A percentile compares a stretch with the other conserved stretches of the same genome.
phyloP scores from a whole-genome alignment of 2,329 filamentous ascomycete species.

The Ustilaginoidea virens region DNA sequence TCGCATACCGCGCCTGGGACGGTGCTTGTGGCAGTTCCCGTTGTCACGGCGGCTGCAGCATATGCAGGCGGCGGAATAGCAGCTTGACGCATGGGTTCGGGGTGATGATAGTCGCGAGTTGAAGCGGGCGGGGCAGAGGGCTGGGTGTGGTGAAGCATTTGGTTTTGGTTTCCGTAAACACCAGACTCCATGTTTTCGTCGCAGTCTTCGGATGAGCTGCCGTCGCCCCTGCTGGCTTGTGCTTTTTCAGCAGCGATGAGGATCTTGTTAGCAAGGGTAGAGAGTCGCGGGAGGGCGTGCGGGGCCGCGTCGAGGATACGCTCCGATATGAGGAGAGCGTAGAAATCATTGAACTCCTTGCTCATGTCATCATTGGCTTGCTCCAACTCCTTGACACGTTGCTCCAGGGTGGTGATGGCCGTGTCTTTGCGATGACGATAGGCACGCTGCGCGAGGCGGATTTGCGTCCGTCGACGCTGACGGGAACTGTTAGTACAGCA shows the following conservation, averaged over 20 bases:
- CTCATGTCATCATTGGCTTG: slow-evolving; percentile 59
- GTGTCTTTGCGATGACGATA: slow-evolving; percentile 77
- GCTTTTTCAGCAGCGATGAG: slow-evolving; percentile 33
- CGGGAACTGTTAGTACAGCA: neutral
- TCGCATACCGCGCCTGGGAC: neutral
- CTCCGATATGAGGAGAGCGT: slow-evolving; percentile 42
- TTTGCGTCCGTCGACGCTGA: slow-evolving; percentile 70
- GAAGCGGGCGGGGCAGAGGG: too few species aligned
- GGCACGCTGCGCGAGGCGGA: slow-evolving; percentile 70
- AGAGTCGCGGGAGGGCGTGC: slow-evolving; percentile 40
- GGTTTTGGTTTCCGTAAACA: too few species aligned
- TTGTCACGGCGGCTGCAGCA: neutral
- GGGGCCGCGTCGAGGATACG: slow-evolving; percentile 43
- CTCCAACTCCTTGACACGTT: slow-evolving; percentile 53
- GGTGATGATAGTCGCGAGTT: neutral
- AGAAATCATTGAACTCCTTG: slow-evolving; percentile 51
- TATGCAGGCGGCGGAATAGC: neutral
- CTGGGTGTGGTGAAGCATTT: too few species aligned
- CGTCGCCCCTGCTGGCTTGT: slow-evolving; percentile 15
- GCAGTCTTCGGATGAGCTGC: slow-evolving; percentile 2
- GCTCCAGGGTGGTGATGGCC: slow-evolving; percentile 58
- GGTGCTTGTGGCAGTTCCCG: neutral
- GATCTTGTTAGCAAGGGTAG: slow-evolving; percentile 41
- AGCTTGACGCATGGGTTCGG: neutral
- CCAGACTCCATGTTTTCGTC: neutral